Evolutionary conservation across 306 rosid species (phyloP), one percentile per base, ranked within the genome.

Genomic region (Vigna unguiculata): DNA sequence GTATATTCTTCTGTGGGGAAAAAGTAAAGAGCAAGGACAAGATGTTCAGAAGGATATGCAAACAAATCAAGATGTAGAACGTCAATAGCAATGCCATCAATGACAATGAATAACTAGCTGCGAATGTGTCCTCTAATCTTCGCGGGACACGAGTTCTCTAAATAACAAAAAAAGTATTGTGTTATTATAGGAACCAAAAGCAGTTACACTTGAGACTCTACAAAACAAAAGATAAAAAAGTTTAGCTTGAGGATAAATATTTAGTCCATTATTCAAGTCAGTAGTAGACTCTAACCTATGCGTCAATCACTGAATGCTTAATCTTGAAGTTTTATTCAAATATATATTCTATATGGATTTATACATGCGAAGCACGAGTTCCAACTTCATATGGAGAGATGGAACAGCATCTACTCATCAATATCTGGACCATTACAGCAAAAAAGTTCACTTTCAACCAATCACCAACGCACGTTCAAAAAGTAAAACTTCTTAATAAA

Each of bases 1-100:
- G 95, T 95, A 95, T 62, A 71, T 87, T 79, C 91, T 90, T 81
- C 75, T 90, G 10, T 90, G 96, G 98, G 96, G 96, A 5, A 95
- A 92, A 81, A 76, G 80, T 47, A 86, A 72, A 32, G 95, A 90
- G 69, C 68, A 48, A 70, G 80, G 79, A 72, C 83, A 75, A 55
- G 24, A 24, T 54, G 52, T 49, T 48, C 9, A 16, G 80, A 85
- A 79, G 76, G 92, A 83, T 25, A 69, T 43, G 34, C 87, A 84
- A 80, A 77, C 81, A 80, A 68, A 71, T 40, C 90, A 80, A 73
- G 93, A 75, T 58, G 78, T 48, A 74, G 88, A 74, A 75, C 61
- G 71, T 47, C 86, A 62, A 69, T 69, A 78, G 65, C 41, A 54
- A 13, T 47, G 43, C 59, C 80, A 53, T 69, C 74, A 68, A 75